Evolutionary conservation across 2,329 filamentous ascomycete genomes (phyloP).

Genomic region (Monosporascus sp.): DNA sequence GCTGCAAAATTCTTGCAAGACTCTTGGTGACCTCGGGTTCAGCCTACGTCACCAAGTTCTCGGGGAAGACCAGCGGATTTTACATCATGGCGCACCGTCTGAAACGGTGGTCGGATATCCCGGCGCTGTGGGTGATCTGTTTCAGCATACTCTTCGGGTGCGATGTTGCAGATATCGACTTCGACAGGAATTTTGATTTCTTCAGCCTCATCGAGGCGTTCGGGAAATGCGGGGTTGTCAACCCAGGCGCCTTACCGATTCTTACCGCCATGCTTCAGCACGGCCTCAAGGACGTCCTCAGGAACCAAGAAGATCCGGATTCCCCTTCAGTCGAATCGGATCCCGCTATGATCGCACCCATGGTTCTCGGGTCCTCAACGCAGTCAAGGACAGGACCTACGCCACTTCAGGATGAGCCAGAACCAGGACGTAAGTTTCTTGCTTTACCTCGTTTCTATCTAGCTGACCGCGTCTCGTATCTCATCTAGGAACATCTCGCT

Average conservation of each 20-base stretch:
- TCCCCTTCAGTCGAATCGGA: conserved; percentile 37
- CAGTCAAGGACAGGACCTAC: conserved; percentile 55
- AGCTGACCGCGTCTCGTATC: conserved; percentile 8
- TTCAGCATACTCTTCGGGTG: conserved; percentile 84
- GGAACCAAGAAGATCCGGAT: conserved; percentile 54
- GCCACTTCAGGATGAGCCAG: conserved; percentile 58
- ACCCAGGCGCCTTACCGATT: conserved; percentile 73
- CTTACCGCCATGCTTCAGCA: conserved; percentile 84
- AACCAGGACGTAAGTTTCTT: conserved; percentile 43
- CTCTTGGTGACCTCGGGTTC: conserved; percentile 78
- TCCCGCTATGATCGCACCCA: conserved; percentile 12
- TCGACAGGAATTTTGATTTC: conserved; percentile 68
- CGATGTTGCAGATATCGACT: conserved; percentile 70
- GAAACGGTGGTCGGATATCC: conserved; percentile 82
- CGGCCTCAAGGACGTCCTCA: conserved; percentile 67
- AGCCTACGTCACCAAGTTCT: conserved; percentile 79
- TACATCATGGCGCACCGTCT: conserved; percentile 76
- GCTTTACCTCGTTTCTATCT: not conserved
- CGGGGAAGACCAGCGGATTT: conserved; percentile 79
- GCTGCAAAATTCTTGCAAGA: conserved; percentile 76
- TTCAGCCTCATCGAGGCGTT: conserved; percentile 72
- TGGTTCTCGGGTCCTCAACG: conserved; percentile 18
- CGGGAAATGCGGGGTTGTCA: conserved; percentile 59
- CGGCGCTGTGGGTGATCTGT: conserved; percentile 79
- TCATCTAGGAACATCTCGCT: conserved; percentile 32